These are phyloP conservation scores for Polyrhizophydium stewartii DNA, from an alignment of 371 early-diverging fungal species.

Conservation along the genomic window DNA sequence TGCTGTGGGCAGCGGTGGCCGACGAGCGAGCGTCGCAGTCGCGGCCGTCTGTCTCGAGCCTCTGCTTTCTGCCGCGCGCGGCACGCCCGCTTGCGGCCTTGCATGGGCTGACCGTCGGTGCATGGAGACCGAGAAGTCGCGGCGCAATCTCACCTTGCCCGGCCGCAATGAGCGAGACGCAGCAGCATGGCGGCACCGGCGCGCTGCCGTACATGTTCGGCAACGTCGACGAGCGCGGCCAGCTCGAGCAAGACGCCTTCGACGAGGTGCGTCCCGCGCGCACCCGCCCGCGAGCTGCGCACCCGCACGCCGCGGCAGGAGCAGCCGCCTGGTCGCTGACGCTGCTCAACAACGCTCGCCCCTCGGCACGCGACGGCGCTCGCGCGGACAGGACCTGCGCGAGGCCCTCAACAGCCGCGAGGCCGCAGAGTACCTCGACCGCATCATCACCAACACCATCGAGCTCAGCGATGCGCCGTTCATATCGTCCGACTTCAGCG, in stretches of 20 bases:
- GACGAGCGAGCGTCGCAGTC: too few relatives aligned
- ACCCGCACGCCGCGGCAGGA: conserved; percentile 1
- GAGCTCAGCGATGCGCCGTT: conserved; percentile 42
- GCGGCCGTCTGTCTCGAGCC: too few relatives aligned
- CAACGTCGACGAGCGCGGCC: conserved; percentile 82
- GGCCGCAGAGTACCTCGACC: conserved; percentile 25
- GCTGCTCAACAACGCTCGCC: background rate
- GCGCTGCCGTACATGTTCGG: conserved; percentile 59
- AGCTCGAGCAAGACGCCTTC: conserved; percentile 57
- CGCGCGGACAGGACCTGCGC: conserved; percentile 56
- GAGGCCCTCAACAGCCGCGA: conserved; percentile 50
- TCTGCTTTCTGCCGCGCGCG: too few relatives aligned
- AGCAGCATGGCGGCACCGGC: too few relatives aligned
- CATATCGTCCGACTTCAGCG: conserved; percentile 22
- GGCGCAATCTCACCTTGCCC: too few relatives aligned
- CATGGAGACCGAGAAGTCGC: too few relatives aligned
- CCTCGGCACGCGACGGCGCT: background rate
- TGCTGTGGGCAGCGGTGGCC: too few relatives aligned
- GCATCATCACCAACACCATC: conserved; percentile 6
- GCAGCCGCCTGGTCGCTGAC: background rate
- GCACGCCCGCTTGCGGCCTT: too few relatives aligned
- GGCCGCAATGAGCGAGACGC: too few relatives aligned
- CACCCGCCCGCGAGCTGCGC: background rate
- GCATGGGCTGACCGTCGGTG: too few relatives aligned
- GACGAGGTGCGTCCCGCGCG: conserved; percentile 43